Percentiles rank a stretch among this genome's conserved stretches.
Evolutionary conservation across 2,329 filamentous ascomycete genomes (phyloP).

Genomic region (Colletotrichum paranaense): DNA sequence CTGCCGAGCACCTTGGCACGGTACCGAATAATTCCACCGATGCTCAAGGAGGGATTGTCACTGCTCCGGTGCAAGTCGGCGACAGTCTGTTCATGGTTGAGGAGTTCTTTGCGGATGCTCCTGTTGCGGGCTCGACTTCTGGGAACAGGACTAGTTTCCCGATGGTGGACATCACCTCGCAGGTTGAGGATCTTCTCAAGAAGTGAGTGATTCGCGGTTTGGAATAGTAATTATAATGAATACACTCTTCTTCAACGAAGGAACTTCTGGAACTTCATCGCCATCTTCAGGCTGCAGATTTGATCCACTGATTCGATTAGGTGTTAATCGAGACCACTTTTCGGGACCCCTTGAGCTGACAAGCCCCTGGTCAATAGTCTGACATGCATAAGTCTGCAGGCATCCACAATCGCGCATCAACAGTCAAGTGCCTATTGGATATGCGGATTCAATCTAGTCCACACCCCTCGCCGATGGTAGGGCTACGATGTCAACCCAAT

Average conservation of each 20-base stretch:
- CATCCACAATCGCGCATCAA: neutral
- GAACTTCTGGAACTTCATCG: neutral
- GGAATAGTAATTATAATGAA: neutral
- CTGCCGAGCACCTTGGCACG: constrained; percentile 48
- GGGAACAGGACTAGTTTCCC: constrained; percentile 28
- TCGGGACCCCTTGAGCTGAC: neutral
- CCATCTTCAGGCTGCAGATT: neutral
- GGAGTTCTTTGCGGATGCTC: constrained; percentile 27
- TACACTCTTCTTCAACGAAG: neutral
- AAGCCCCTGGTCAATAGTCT: neutral
- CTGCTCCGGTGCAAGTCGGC: constrained; percentile 32
- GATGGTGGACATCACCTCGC: constrained; percentile 28
- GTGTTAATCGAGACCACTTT: neutral
- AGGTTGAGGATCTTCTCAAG: constrained; percentile 10
- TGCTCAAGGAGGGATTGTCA: constrained; percentile 23
- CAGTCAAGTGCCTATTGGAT: neutral
- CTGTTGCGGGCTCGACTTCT: constrained; percentile 16
- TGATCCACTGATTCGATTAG: neutral
- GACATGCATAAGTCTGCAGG: neutral
- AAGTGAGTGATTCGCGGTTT: neutral
- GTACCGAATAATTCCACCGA: constrained; percentile 39
- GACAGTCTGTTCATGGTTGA: constrained; percentile 26
- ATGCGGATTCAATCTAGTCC: neutral
- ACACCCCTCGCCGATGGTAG: neutral
- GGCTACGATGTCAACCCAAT: neutral